phyloP scores from a whole-genome alignment of 306 rosid genomes.

The Abrus pulchellus region DNA sequence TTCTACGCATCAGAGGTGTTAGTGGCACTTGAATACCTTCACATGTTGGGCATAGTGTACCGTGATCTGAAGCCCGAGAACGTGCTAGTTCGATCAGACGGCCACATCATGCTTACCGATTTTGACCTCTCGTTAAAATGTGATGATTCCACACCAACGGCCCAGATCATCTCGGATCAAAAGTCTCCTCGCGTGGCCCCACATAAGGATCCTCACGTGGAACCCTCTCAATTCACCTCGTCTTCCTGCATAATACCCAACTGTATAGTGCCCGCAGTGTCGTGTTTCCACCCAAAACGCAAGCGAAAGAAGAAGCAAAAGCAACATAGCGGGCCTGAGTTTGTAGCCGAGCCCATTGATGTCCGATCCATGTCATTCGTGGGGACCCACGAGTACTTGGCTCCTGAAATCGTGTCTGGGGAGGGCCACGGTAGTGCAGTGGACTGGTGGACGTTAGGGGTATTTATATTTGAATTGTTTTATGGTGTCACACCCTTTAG shows the following conservation, averaged over 20 bases:
- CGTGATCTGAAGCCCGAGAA: conserved; percentile 90
- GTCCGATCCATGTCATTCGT: conserved; percentile 69
- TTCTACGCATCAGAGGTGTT: conserved; percentile 85
- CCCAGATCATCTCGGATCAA: conserved; percentile 57
- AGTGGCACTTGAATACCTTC: conserved; percentile 86
- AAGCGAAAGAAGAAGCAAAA: conserved; percentile 66
- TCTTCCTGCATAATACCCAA: conserved; percentile 66
- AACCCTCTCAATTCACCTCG: conserved; percentile 54
- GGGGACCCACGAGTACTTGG: conserved; percentile 76
- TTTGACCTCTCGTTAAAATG: conserved; percentile 69
- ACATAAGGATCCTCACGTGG: conserved; percentile 41
- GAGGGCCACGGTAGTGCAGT: conserved; percentile 72
- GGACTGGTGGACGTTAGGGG: conserved; percentile 73
- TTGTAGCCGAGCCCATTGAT: conserved; percentile 67
- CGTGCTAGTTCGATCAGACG: conserved; percentile 79
- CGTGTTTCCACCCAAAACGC: conserved; percentile 68
- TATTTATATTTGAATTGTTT: conserved; percentile 65
- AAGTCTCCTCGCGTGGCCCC: conserved; percentile 54
- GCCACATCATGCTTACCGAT: conserved; percentile 87
- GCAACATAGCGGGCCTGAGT: conserved; percentile 58
- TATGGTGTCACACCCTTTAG: conserved; percentile 66
- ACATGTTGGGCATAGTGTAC: conserved; percentile 92
- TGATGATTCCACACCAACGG: conserved; percentile 57
- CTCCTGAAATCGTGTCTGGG: conserved; percentile 68
- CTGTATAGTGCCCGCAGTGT: conserved; percentile 67